Evolutionary conservation across 495 filamentous ascomycete genomes (phyloP), one percentile per base, ranked within the genome.

Genomic region (Talaromyces stipitatus): DNA sequence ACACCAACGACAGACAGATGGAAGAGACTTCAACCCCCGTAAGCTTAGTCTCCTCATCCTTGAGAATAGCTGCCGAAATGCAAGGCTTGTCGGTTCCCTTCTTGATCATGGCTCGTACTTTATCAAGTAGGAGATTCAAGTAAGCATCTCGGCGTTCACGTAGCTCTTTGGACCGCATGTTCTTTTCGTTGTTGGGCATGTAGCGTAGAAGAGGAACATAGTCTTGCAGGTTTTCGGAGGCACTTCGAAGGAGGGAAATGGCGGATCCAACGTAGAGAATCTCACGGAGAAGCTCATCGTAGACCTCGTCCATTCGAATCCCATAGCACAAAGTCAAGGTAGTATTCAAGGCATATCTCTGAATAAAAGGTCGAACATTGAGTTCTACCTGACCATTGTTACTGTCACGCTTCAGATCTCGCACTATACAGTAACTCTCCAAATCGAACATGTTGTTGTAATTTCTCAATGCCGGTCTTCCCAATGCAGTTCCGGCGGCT

Each of bases 251-350:
- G 1, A 79, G 65, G 2, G 70, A 74, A 6, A 80, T 80, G 2
- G 73, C 74, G 0, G 71, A 77, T 10, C 76, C 78, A 9, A 79
- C 78, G 36, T 78, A 56, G 0, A 79, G 70, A 27, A 82, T 79
- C 62, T 82, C 77, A 6, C 72, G 70, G 1, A 82, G 60, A 0
- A 80, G 66, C 0, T 70, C 70, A 50, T 80, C 78, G 56, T 75
- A 75, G 1, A 78, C 72, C 4, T 63, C 70, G 43, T 79, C 77
- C 72, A 82, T 80, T n/a, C 78, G 75, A 30, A 80, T 77, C 1
- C 79, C 79, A 48, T 80, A 82, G 66, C 76, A 79, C 8, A 81
- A 68, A 0, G 77, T 82, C 23, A 82, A 57, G 0, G 72, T 78
- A 0, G 75, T 78, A 55, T 80, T 82, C 12, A 82, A 65, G 3